These are phyloP conservation scores for Fabrea salina DNA, from an alignment of 169 alveolate genomes.

Conservation along the genomic window DNA sequence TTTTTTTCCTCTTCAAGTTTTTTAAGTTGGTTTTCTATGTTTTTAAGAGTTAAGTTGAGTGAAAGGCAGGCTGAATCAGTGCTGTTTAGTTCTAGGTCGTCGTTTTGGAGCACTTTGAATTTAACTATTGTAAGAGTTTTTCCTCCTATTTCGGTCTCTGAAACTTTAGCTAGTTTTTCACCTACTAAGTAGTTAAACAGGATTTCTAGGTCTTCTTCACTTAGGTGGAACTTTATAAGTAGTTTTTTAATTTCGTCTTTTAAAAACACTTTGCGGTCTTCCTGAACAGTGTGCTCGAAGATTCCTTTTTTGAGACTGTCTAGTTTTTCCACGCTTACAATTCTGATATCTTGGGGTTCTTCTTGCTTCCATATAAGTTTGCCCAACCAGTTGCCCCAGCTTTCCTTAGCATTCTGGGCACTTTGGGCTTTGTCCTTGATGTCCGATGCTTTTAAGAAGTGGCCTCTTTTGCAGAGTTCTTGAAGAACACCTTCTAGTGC, in stretches of 20 bases:
- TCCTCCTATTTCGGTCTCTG: background rate
- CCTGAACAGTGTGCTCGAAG: background rate
- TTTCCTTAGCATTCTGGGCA: background rate
- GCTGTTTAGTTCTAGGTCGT: background rate
- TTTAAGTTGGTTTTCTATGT: background rate
- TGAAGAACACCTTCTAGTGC: background rate
- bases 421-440: background rate
- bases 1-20: background rate
- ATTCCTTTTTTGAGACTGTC: background rate
- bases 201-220: background rate
- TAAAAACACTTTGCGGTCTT: background rate
- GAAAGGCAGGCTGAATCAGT: background rate
- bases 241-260: background rate
- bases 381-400: constrained; percentile 12
- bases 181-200: background rate
- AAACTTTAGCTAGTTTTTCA: background rate
- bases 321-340: background rate
- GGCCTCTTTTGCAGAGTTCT: background rate
- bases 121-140: background rate
- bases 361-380: background rate
- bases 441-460: background rate
- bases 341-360: background rate
- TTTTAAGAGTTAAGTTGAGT: background rate
- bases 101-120: background rate
- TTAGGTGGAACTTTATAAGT: background rate